Conservation (phyloP, 768 basidiomycete species). For the Leccinum olivaceopallidum region DNA sequence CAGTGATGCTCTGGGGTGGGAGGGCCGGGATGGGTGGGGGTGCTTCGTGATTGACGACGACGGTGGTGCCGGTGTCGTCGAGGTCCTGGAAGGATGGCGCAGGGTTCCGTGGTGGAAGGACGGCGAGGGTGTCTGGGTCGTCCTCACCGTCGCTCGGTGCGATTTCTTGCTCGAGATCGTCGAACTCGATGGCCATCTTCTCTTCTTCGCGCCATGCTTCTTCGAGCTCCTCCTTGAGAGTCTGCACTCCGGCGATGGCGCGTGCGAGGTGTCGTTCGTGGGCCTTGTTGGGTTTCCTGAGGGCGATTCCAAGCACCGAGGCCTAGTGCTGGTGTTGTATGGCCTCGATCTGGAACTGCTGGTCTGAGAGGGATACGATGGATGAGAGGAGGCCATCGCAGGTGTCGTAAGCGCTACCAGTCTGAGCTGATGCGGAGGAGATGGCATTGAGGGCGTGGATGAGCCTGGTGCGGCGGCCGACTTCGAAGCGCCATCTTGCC, state of each 20-base stretch:
- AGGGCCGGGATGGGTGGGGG: too few relatives aligned
- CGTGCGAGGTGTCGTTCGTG: conserved; percentile 62
- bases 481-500: conserved; percentile 66
- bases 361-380: conserved; percentile 59
- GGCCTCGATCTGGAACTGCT: conserved; percentile 59
- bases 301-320: conserved; percentile 74
- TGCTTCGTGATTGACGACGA: conserved; percentile 19
- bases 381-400: conserved; percentile 61
- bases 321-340: conserved; percentile 68
- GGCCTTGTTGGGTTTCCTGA: conserved; percentile 78
- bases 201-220: conserved; percentile 84
- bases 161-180: conserved; percentile 31
- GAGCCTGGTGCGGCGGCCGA: conserved; percentile 66
- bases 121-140: not conserved
- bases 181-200: conserved; percentile 52
- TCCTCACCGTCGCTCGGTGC: conserved; percentile 23
- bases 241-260: conserved; percentile 46
- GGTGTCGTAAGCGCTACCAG: conserved; percentile 29
- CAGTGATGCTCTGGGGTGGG: not conserved
- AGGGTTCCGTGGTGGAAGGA: not conserved
- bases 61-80: conserved; percentile 30
- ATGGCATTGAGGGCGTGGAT: conserved; percentile 26
- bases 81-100: conserved; percentile 15
- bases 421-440: too few relatives aligned
- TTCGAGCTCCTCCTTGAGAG: conserved; percentile 68